Percentiles rank a stretch among this genome's conserved stretches.
These are phyloP conservation scores for Myxozyma mucilagina DNA, from an alignment of 805 yeast genomes.

Conservation along the genomic window DNA sequence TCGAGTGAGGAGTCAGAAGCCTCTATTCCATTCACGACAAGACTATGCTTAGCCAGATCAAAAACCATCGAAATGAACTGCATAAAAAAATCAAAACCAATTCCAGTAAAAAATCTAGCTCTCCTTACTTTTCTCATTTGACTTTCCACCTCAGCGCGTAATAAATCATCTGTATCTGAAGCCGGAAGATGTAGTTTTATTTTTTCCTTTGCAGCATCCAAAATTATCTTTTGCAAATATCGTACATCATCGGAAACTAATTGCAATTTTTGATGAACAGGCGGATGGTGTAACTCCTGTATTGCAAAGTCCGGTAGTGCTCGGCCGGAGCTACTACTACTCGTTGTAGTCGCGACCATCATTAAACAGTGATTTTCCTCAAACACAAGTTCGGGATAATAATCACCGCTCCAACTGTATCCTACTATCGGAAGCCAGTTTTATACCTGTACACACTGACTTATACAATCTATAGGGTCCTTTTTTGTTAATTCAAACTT, in stretches of 20 bases:
- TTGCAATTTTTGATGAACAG: constrained; percentile 31
- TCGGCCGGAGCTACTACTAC: constrained; percentile 15
- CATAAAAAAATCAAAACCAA: background rate
- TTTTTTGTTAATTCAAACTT: too few relatives aligned
- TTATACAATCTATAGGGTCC: too few relatives aligned
- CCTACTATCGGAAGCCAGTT: too few relatives aligned
- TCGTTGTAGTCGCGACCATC: too few relatives aligned
- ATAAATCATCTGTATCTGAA: constrained; percentile 39
- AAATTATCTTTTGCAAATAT: constrained; percentile 49
- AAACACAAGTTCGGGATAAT: too few relatives aligned
- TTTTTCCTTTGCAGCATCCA: constrained; percentile 47
- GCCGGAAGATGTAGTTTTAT: constrained; percentile 51
- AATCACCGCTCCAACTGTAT: too few relatives aligned
- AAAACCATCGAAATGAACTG: constrained; percentile 52
- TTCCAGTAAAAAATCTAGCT: background rate
- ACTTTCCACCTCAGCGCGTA: constrained; percentile 47
- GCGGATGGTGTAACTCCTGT: constrained; percentile 30
- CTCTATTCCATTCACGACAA: constrained; percentile 58
- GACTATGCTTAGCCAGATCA: constrained; percentile 53
- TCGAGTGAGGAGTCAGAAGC: constrained; percentile 35
- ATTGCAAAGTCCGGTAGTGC: constrained; percentile 24
- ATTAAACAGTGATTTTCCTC: too few relatives aligned
- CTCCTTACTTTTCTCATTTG: constrained; percentile 43
- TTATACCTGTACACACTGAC: too few relatives aligned
- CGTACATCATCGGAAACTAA: constrained; percentile 46